Percentiles rank a stretch among this genome's conserved stretches.
Evolutionary conservation across 176 grass and related monocot species (phyloP).

Genomic region (Paspalum vaginatum): DNA sequence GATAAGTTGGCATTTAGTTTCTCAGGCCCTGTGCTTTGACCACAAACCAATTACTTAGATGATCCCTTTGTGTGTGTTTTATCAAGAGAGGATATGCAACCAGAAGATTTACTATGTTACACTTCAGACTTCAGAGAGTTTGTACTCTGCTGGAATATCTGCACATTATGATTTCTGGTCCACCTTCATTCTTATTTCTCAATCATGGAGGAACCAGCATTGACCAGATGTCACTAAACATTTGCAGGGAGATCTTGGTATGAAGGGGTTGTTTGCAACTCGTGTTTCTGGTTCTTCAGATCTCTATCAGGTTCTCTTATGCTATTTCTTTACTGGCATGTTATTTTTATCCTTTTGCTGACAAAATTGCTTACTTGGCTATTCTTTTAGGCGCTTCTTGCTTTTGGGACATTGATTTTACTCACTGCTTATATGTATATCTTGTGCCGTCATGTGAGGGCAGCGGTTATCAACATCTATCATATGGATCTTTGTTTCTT

Average conservation of each 20-base stretch:
- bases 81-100: not conserved
- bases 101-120: constrained; percentile 17
- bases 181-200: constrained; percentile 31
- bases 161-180: not conserved
- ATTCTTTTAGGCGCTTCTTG: not conserved
- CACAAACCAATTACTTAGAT: constrained; percentile 7
- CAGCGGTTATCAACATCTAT: not conserved
- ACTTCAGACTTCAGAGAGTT: not conserved
- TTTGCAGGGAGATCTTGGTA: constrained; percentile 77
- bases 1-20: constrained; percentile 24
- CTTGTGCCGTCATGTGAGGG: no score
- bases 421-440: not conserved
- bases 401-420: constrained; percentile 9
- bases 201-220: constrained; percentile 21
- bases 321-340: constrained; percentile 14
- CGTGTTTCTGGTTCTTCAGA: constrained; percentile 96
- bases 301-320: constrained; percentile 75
- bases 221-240: constrained; percentile 16
- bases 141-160: not conserved
- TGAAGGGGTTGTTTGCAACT: constrained; percentile 92
- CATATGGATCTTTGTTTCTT: constrained; percentile 19
- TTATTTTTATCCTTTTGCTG: constrained; percentile 8
- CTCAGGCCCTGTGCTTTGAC: not conserved
- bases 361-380: constrained; percentile 17
- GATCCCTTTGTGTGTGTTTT: not conserved